Evolutionary conservation across 1,284 basidiomycete species (phyloP), one percentile per base, ranked within the genome.

Genomic region (Trichosporon sp.): DNA sequence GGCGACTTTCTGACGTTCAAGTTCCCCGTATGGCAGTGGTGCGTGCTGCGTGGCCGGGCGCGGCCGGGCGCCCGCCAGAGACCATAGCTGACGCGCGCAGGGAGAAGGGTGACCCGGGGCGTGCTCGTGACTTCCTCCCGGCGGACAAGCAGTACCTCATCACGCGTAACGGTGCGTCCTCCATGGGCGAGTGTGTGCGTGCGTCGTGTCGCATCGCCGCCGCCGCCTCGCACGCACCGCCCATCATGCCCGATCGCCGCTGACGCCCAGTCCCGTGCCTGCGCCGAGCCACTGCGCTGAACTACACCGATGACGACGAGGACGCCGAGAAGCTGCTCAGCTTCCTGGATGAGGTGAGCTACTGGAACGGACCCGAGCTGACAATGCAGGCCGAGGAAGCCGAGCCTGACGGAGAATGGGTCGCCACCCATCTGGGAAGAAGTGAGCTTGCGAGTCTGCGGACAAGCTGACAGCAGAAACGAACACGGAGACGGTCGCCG

Each of bases 11-110:
- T 98, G 70, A 87, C 90, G 7, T 97, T 95, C 88, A 97, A 97
- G 86, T 98, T 96, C 83, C 92, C 92, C 18, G 93, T 95, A 34
- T 97, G 94, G 94, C 87, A 89, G 78, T 97, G 94, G 94, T 92
- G 76, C 75, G 91, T 77, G 13, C 9, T 38, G 34, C n/a, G 58
- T 32, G 42, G 11, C 44, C 32, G 35, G 23, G 23, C 47, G 47
- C 47, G n/a, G 18, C n/a, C 38, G 38, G 47, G 47, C 47, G 47
- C 47, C 23, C 47, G 47, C 47, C 18, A 13, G 32, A 21, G 44
- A 47, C 15, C 35, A 29, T 18, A 53, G 47, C 68, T 66, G 53
- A 72, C 65, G 34, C 64, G 27, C 31, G 34, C 75, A 95, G 93
- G 93, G 92, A 95, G 85, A 91, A 89, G 75, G 94, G 93, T 68